Conservation (phyloP, 2,329 filamentous ascomycete species). For the Apiospora saccharicola region DNA sequence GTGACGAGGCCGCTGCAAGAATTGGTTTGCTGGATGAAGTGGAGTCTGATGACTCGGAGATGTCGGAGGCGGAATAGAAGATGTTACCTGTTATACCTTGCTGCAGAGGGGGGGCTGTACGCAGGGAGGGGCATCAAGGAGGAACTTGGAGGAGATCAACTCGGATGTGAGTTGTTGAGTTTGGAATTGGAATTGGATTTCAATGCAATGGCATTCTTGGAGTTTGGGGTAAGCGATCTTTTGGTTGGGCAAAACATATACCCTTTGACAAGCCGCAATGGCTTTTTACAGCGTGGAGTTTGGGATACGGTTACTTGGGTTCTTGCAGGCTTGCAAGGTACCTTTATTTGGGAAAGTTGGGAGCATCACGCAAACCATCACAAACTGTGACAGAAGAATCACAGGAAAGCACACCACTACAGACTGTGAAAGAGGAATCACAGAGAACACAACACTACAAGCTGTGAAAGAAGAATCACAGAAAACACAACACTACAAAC, state of each 20-base stretch:
- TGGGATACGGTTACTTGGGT: neutral
- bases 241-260: neutral
- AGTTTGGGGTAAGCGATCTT: neutral
- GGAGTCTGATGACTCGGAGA: neutral
- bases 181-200: too few species aligned
- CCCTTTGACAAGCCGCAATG: neutral
- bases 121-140: too few species aligned
- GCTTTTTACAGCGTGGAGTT: conserved; percentile 7
- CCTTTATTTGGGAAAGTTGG: neutral
- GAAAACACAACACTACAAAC: neutral
- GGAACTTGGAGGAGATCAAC: too few species aligned
- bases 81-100: neutral
- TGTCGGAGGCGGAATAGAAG: neutral
- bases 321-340: neutral
- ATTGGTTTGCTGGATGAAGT: too few species aligned
- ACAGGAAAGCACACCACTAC: neutral
- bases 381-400: neutral
- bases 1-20: too few species aligned
- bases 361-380: neutral
- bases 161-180: too few species aligned
- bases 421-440: neutral
- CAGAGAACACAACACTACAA: neutral
- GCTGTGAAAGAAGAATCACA: too few species aligned
- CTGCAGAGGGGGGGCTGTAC: too few species aligned
- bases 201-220: neutral